Evolutionary conservation across 441 rosid genomes (phyloP).

Genomic region (Populus hybrid): DNA sequence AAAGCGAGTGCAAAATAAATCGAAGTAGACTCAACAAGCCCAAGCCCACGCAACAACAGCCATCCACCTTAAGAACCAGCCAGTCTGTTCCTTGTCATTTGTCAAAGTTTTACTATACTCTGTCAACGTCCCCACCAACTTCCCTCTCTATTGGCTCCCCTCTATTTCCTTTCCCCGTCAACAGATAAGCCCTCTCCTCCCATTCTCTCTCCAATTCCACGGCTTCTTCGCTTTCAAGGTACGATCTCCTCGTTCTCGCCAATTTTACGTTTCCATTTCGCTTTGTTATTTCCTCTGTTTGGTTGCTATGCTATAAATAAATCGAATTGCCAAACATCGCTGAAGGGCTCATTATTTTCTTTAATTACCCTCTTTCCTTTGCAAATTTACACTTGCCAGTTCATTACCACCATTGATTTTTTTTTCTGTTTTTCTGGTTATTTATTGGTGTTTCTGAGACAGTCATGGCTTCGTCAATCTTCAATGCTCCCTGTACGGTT

Average conservation of each 20-base stretch:
- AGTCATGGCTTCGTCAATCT: slow-evolving; percentile 26
- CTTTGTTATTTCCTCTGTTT: background rate
- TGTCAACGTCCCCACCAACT: background rate
- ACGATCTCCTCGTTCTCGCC: background rate
- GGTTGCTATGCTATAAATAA: background rate
- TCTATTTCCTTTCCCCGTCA: background rate
- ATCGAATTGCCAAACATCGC: too few relatives aligned
- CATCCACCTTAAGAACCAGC: too few relatives aligned
- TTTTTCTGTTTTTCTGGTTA: too few relatives aligned
- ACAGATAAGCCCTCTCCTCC: background rate
- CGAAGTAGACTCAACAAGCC: too few relatives aligned
- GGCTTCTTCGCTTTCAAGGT: slow-evolving; percentile 12
- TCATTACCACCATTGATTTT: too few relatives aligned
- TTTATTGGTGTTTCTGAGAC: background rate
- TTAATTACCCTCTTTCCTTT: too few relatives aligned
- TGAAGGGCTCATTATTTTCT: too few relatives aligned
- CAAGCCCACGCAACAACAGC: too few relatives aligned
- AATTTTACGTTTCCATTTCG: background rate
- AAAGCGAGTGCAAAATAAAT: too few relatives aligned
- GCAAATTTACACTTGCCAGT: too few relatives aligned
- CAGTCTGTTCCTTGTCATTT: too few relatives aligned
- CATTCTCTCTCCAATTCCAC: background rate
- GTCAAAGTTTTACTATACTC: too few relatives aligned
- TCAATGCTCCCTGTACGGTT: slow-evolving; percentile 9
- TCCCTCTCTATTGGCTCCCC: background rate